A percentile compares a stretch with the other conserved stretches of the same genome.
Conservation (phyloP, 257 asterid species). For the Vinca minor region DNA sequence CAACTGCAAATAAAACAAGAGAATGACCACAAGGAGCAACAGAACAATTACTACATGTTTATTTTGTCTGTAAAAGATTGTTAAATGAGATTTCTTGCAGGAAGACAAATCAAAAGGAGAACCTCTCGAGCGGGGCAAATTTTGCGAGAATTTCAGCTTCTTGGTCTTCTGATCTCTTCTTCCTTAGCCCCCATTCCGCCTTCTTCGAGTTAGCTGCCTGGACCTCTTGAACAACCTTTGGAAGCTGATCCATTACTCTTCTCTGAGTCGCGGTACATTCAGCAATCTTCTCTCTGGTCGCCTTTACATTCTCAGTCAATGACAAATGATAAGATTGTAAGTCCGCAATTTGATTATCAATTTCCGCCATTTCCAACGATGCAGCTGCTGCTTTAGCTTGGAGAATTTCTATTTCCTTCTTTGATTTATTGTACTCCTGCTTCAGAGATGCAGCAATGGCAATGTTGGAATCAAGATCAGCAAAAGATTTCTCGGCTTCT, state of each 20-base stretch:
- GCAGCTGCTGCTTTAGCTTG: slow-evolving; percentile 27
- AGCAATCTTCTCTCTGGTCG: slow-evolving; percentile 19
- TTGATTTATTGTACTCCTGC: slow-evolving; percentile 21
- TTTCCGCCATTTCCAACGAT: slow-evolving; percentile 18
- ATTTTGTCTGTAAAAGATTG: background rate
- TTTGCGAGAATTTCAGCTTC: slow-evolving; percentile 25
- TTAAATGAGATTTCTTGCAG: no score
- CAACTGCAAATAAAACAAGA: background rate
- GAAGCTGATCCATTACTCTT: slow-evolving; percentile 19
- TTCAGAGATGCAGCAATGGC: slow-evolving; percentile 18
- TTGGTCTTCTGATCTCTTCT: slow-evolving; percentile 23
- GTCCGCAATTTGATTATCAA: slow-evolving; percentile 28
- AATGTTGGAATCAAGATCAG: slow-evolving; percentile 26
- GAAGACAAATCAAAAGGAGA: slow-evolving; percentile 19
- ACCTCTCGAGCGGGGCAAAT: slow-evolving; percentile 30
- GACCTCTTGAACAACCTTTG: slow-evolving; percentile 30
- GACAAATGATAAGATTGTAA: slow-evolving; percentile 24
- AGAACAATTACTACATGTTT: background rate
- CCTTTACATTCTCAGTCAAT: slow-evolving; percentile 16
- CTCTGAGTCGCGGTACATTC: slow-evolving; percentile 16
- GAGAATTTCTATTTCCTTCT: slow-evolving; percentile 25
- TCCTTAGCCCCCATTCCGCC: slow-evolving; percentile 28
- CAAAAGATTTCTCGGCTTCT: slow-evolving; percentile 25
- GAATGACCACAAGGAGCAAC: background rate
- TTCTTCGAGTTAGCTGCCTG: slow-evolving; percentile 29